Evolutionary conservation across 495 filamentous ascomycete species (phyloP), one percentile per base, ranked within the genome.

Genomic region (Penicillium silybi): DNA sequence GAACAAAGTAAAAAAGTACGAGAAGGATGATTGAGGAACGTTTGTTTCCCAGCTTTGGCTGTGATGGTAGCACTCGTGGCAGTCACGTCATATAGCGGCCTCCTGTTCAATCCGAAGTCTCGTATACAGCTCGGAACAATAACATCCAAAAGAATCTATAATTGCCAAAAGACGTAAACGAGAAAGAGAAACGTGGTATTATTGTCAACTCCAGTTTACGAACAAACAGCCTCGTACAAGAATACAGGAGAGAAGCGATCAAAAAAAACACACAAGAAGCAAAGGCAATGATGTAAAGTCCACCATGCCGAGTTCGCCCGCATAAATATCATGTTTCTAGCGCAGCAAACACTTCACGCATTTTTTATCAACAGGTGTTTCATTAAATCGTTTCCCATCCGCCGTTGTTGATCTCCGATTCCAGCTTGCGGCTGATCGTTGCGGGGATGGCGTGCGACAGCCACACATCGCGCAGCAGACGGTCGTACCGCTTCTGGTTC

Each of bases 391-490:
- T 96, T 72, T 98, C 93, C 93, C 93, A 98, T 2, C 93, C 93
- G 6, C 93, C 93, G 56, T 87, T 95, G 63, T 97, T 97, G 39
- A 96, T 88, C 62, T 98, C 93, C 10, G 86, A 86, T 73, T 98
- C 93, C 53, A 97, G 70, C 67, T 90, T 91, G 54, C 93, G 77
- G 47, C 85, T 85, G 62, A 98, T 95, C 29, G 85, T 86, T 41
- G 87, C 92, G n/a, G 90, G 90, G 27, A 97, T 82, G 19, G 84
- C 82, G 57, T 96, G 90, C 19, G 84, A 81, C 50, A 98, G 74
- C 93, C 95, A 97, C 20, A 91, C 81, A 57, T 83, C 88, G 44
- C 93, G 78, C 34, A 96, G 73, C 56, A 97, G 80, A 41, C 84
- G 80, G 66, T 98, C 93, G 69, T 97, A 98, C 32, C 93, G 82